Percentiles rank a stretch among this genome's conserved stretches.
phyloP scores from a whole-genome alignment of 352 stramenopile species.

The Saprolegnia parasitica region DNA sequence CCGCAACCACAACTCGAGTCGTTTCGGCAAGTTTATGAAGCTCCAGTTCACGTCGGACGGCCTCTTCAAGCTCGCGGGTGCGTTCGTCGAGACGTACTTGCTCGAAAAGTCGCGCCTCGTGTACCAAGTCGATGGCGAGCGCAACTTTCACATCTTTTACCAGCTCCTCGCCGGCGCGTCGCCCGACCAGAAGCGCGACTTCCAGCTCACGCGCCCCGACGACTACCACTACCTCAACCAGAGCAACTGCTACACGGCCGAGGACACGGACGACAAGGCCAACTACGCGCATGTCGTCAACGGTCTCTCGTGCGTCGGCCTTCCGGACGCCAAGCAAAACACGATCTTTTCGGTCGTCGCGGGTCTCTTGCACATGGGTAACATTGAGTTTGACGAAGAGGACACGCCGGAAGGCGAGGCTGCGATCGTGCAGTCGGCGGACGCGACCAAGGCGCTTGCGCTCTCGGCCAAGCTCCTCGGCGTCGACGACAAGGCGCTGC shows the following conservation, averaged over 20 bases:
- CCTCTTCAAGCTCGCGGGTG: conserved; percentile 78
- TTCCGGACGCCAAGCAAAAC: conserved; percentile 60
- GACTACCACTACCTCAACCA: conserved; percentile 94
- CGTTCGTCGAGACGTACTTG: conserved; percentile 86
- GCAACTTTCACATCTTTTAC: conserved; percentile 96
- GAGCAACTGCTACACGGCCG: conserved; percentile 88
- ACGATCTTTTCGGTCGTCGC: conserved; percentile 90
- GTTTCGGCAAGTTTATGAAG: conserved; percentile 96
- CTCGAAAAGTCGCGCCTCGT: conserved; percentile 85
- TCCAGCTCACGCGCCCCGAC: conserved; percentile 67
- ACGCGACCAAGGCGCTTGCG: conserved; percentile 53
- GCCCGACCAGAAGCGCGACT: conserved; percentile 44
- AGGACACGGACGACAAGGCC: conserved; percentile 88
- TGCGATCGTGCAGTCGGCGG: conserved; percentile 63
- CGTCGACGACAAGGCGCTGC: conserved; percentile 54
- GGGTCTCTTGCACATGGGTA: conserved; percentile 94
- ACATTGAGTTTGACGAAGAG: conserved; percentile 92
- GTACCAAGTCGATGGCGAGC: conserved; percentile 86
- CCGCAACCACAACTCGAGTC: conserved; percentile 92
- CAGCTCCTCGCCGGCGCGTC: conserved; percentile 79
- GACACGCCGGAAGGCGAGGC: conserved; percentile 77
- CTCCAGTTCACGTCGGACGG: conserved; percentile 89
- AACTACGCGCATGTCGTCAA: conserved; percentile 70
- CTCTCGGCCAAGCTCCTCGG: conserved; percentile 60
- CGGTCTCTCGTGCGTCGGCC: conserved; percentile 71